Base-by-base conservation (phyloP, 345 rosid genomes). In the Trapa incisa region DNA sequence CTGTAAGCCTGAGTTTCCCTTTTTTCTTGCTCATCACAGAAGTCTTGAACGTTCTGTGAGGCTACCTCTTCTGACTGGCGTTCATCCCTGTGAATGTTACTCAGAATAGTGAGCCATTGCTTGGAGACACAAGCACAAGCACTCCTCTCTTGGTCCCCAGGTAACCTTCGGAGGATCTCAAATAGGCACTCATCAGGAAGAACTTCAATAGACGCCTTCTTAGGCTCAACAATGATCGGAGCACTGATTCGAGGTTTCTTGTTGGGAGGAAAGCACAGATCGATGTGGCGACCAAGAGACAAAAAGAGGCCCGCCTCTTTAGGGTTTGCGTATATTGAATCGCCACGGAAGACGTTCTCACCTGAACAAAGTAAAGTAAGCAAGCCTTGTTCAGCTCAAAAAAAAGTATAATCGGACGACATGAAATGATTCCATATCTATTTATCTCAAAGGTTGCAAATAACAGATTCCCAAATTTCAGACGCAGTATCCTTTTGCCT, bases 131-230 rank as follows among this genome's bases (percentile, higher is more conserved):
- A 82, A 60, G 96, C 93, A 38, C 85, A 85, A 56, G 85, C 81
- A 75, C 89, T 86, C 83, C 91, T 85, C 81, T 87, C 99, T 71
- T 80, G 78, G 2, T 88, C 80, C 45, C 88, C 89, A 62, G 85
- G 73, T 75, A 94, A 68, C 32, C 93, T 83, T 56, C 95, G 78
- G 68, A 94, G 77, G 76, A 94, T 86, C 82, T 94, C 99, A 48
- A 89, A 91, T 58, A 94, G 84, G 71, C 99, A 94, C 77, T 94
- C 99, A 43, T 94, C 96, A 0, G 97, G 99, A 1, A 94, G 83
- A 62, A 82, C 84, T 32, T 95, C 96, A 7, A 95, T 79, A 2
- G 92, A 85, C 71, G 84, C 70, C 69, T 4, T 37, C 13, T 81
- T 86, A 65, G 61, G 75, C 84, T 83, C 93, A 72, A 80, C 81